Evolutionary conservation across 2,329 filamentous ascomycete genomes (phyloP), one percentile per base, ranked within the genome.

Genomic region (Zasmidium citrigriseum): DNA sequence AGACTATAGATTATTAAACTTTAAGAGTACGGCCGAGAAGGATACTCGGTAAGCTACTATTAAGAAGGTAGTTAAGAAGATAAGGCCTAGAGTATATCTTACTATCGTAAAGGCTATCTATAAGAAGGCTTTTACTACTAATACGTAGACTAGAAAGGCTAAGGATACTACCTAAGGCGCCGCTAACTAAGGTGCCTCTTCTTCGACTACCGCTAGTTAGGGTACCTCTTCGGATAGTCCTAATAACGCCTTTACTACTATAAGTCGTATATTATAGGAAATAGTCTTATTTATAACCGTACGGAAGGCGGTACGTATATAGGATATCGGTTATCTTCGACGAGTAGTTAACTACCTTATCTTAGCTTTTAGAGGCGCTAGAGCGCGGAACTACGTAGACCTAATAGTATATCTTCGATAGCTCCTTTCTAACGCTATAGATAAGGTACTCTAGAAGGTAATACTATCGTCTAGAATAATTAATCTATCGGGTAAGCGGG

Each of bases 391-490:
- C 47, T 50, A 50, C 24, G 24, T 12, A 20, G 20, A 24, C 16
- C 11, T 23, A 24, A 50, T 50, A 50, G 23, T 50, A 23, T 50
- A 50, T 25, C n/a, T 23, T 14, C 23, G 80, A 18, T 50, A n/a
- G 20, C 18, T 50, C 2, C 47, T 50, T 12, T 4, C 79, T 82
- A n/a, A n/a, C n/a, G 27, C 27, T 7, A 14, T 34, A 34, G 27
- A 34, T 34, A 34, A 34, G 27, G 27, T 34, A 7, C 27, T 34
- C 7, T 34, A 34, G 27, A 34, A 34, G 7, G 14, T 14, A 14
- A 34, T 34, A 7, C 27, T 34, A 7, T 34, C 27, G 7, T 7
- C 14, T 14, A 14, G 27, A 7, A 7, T 34, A 34, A 14, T 34
- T 34, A 34, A 34, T 34, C 27, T 34, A 34, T 34, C 27, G 7